A percentile compares a stretch with the other conserved stretches of the same genome.
Evolutionary conservation across 2,329 filamentous ascomycete species (phyloP).

Genomic region (Hymenotorrendiella dingleyae): DNA sequence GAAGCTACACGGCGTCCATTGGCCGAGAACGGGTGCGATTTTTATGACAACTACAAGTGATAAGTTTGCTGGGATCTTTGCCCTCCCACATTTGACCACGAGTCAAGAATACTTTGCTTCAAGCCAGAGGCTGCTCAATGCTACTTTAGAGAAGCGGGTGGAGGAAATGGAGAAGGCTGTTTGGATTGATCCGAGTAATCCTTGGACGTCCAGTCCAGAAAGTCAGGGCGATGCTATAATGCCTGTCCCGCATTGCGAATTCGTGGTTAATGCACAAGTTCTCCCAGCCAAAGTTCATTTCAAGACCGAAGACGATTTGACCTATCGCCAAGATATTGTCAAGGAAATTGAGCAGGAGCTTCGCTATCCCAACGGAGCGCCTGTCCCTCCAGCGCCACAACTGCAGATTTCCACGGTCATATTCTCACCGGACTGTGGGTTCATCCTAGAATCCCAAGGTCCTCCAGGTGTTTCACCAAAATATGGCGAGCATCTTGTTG

Average conservation of each 20-base stretch:
- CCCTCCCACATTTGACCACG: constrained; percentile 74
- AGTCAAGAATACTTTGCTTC: constrained; percentile 47
- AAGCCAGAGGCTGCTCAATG: constrained; percentile 62
- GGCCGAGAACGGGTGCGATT: constrained; percentile 71
- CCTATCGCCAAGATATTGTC: constrained; percentile 35
- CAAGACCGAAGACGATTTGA: constrained; percentile 21
- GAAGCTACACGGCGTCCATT: constrained; percentile 78
- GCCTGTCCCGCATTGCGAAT: constrained; percentile 76
- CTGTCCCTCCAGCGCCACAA: constrained; percentile 45
- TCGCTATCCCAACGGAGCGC: constrained; percentile 53
- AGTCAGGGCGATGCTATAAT: constrained; percentile 52
- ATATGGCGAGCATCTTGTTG: constrained; percentile 50
- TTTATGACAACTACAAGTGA: constrained; percentile 86
- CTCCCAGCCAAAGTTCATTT: constrained; percentile 34
- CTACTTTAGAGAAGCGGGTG: constrained; percentile 63
- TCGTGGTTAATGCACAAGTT: constrained; percentile 78
- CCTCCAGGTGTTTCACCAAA: constrained; percentile 47
- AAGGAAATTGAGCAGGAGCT: constrained; percentile 57
- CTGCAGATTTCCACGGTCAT: constrained; percentile 58
- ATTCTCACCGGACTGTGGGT: constrained; percentile 64
- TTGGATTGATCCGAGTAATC: constrained; percentile 55
- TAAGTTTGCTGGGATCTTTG: constrained; percentile 89
- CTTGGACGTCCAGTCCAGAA: constrained; percentile 70
- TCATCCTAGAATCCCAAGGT: constrained; percentile 59
- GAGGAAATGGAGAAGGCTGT: constrained; percentile 53